Conservation (phyloP, 768 basidiomycete species). For the Collybia nuda region DNA sequence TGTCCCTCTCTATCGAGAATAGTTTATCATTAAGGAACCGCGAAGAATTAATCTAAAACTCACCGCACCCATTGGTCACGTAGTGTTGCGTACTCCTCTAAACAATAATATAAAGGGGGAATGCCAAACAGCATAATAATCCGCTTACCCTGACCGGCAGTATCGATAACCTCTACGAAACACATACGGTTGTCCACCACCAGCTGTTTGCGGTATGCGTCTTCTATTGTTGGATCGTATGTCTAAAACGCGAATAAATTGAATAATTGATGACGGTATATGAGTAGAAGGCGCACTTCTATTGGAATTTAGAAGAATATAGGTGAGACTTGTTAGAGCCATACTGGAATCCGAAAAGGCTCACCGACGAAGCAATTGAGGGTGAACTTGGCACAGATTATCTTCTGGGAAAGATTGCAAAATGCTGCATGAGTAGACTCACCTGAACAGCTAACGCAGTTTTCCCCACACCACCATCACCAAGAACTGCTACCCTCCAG, state of each 20-base stretch:
- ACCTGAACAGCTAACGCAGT: slow-evolving; percentile 96
- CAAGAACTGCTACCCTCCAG: slow-evolving; percentile 94
- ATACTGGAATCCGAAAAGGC: slow-evolving; percentile 26
- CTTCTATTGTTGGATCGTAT: slow-evolving; percentile 98
- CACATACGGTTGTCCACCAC: slow-evolving; percentile 95
- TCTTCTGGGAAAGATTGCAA: slow-evolving; percentile 4
- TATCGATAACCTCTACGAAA: slow-evolving; percentile 96
- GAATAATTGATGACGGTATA: slow-evolving; percentile 4
- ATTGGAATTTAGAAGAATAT: slow-evolving; percentile 12
- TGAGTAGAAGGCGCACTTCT: slow-evolving; percentile 49
- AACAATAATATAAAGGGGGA: slow-evolving; percentile 13
- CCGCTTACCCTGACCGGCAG: slow-evolving; percentile 89
- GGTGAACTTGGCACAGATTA: slow-evolving; percentile 65
- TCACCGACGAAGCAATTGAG: slow-evolving; percentile 94
- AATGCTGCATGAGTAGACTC: slow-evolving; percentile 24
- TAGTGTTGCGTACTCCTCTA: slow-evolving; percentile 96
- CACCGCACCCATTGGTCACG: slow-evolving; percentile 98
- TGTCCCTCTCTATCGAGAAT: slow-evolving; percentile 76
- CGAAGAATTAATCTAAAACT: slow-evolving; percentile 28
- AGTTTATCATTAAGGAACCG: slow-evolving; percentile 7
- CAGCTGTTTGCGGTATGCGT: slow-evolving; percentile 94
- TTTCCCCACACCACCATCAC: slow-evolving; percentile 97
- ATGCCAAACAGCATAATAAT: slow-evolving; percentile 7
- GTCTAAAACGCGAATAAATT: slow-evolving; percentile 49
- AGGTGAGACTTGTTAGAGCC: slow-evolving; percentile 6